Base-by-base conservation (phyloP, 148 eudicot genomes). In the Rhododendron griersonianum region DNA sequence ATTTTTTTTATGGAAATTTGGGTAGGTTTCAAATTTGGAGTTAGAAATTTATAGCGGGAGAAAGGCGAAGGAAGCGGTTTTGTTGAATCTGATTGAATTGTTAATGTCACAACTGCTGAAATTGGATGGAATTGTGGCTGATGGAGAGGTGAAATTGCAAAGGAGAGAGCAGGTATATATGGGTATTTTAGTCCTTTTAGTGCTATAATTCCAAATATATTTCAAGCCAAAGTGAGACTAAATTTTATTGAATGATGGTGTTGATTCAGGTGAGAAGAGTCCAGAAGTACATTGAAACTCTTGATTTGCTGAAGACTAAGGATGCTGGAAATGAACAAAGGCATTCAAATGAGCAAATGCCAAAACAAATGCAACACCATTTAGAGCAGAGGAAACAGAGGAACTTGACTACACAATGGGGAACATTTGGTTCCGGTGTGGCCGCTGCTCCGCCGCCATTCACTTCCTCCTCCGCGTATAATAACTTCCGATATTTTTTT, bases 61-160 rank as follows among this genome's bases (percentile, higher is more conserved):
- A 63, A 90, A 89, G 89, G 95, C 92, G 57, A 77, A 65, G 63
- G 98, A 94, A 85, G 91, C 88, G 81, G 90, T 85, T 71, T 18
- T 96, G 80, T 82, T 90, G 87, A 92, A 82, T 88, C 87, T 96
- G 91, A 92, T 88, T 80, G 98, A 96, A 86, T 81, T 90, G 59
- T 87, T 96, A 80, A 96, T 96, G 98, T 88, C 93, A 69, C 92
- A 91, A 82, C 85, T 96, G 82, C 93, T 96, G 9, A 92, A 92
- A 85, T 87, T 96, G 88, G 98, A 96, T 88, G 98, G 89, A 11
- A 91, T 94, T 86, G 88, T 88, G 5, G 96, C 93, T 30, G 95
- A 96, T 85, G 98, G 98, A 83, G 95, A 94, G 80, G 89, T 90
- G 15, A 96, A 93, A 85, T 82, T 89, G 82, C 92, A 90, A 47